phyloP scores from a whole-genome alignment of 257 asterid species.

The Solanum chiquidenum region DNA sequence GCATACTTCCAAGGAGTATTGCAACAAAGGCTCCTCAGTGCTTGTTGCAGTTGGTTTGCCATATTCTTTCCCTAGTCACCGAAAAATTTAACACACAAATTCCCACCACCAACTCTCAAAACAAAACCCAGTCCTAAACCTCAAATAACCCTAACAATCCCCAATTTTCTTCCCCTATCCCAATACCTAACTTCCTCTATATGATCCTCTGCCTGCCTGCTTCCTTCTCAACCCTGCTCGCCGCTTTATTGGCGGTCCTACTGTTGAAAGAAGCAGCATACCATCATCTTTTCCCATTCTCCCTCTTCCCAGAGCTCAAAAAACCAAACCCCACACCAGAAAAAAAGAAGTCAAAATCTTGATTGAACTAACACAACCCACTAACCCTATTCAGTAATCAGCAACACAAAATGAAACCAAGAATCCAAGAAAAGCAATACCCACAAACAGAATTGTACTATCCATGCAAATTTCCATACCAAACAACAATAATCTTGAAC shows the following conservation, averaged over 20 bases:
- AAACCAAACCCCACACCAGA: constrained; percentile 17
- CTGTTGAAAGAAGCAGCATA: constrained; percentile 66
- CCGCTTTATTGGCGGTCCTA: constrained; percentile 96
- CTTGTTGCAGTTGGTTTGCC: constrained; percentile 64
- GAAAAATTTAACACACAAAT: constrained; percentile 8
- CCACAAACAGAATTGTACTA: neutral
- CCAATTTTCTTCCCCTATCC: constrained; percentile 25
- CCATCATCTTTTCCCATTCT: constrained; percentile 70
- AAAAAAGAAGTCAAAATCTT: neutral
- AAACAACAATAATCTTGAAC: constrained; percentile 9
- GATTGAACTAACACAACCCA: constrained; percentile 3
- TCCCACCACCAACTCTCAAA: constrained; percentile 5
- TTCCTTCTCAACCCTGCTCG: constrained; percentile 82
- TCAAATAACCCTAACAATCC: constrained; percentile 26
- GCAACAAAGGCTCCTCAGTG: constrained; percentile 66
- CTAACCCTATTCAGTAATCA: constrained; percentile 17
- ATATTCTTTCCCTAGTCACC: constrained; percentile 29
- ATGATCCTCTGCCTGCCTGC: constrained; percentile 99
- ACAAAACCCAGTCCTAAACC: constrained; percentile 32
- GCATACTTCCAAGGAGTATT: constrained; percentile 82
- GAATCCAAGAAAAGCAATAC: constrained; percentile 8
- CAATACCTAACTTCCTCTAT: constrained; percentile 85
- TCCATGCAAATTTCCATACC: constrained; percentile 22
- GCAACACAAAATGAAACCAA: constrained; percentile 9
- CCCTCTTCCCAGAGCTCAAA: constrained; percentile 20